Percentiles rank a stretch among this genome's conserved stretches.
Evolutionary conservation across 805 yeast species (phyloP).

Genomic region (Candida oleophila): DNA sequence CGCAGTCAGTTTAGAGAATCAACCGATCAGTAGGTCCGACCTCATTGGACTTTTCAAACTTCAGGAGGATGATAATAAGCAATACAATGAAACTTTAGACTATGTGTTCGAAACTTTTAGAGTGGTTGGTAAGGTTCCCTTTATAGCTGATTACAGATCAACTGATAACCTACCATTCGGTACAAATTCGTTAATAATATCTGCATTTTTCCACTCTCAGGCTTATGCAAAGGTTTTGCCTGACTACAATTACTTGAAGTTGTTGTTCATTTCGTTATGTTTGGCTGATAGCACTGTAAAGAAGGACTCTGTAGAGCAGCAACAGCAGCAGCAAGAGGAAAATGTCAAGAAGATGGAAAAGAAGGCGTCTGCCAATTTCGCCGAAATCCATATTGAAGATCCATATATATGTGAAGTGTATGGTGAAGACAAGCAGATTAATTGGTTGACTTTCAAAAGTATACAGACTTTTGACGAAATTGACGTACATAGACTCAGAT

Average conservation of each 20-base stretch:
- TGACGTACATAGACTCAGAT: conserved; percentile 20
- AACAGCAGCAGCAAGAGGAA: neutral
- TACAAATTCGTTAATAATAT: conserved; percentile 25
- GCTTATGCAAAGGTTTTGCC: conserved; percentile 37
- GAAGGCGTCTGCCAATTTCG: neutral
- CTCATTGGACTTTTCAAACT: neutral
- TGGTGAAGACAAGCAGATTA: conserved; percentile 14
- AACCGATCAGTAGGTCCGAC: neutral
- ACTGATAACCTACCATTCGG: conserved; percentile 29
- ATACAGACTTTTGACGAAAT: conserved; percentile 45
- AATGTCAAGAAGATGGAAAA: neutral
- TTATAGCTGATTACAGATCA: conserved; percentile 32
- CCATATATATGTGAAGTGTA: conserved; percentile 8
- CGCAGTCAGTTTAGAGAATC: conserved; percentile 10
- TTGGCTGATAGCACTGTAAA: conserved; percentile 1
- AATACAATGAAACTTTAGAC: neutral
- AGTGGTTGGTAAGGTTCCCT: conserved; percentile 51
- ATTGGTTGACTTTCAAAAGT: conserved; percentile 32
- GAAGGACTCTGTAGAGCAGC: neutral
- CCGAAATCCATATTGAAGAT: conserved; percentile 1
- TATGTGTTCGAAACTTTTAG: conserved; percentile 25
- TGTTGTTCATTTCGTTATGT: conserved; percentile 50
- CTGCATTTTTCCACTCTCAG: conserved; percentile 40
- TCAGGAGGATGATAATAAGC: neutral
- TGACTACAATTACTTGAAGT: conserved; percentile 38